Conservation (phyloP, 2,329 filamentous ascomycete genomes). For the Dendrostoma leiphaemia region DNA sequence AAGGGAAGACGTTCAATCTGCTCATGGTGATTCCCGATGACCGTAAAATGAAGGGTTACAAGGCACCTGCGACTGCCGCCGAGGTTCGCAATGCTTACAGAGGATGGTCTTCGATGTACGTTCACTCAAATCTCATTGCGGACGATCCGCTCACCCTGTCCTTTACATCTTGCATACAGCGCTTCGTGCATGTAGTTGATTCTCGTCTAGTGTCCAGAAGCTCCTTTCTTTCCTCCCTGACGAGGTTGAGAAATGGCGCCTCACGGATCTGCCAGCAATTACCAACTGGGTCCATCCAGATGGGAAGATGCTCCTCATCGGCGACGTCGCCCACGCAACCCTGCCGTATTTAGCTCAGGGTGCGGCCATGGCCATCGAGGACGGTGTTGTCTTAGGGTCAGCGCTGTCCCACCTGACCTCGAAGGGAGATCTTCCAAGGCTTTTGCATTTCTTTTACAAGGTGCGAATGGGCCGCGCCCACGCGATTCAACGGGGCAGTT, state of each 20-base stretch:
- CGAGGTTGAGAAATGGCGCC: constrained; percentile 11
- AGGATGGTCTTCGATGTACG: constrained; percentile 13
- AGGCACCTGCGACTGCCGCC: constrained; percentile 7
- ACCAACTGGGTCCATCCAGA: neutral
- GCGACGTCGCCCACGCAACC: constrained; percentile 46
- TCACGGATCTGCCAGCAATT: neutral
- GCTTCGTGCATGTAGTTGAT: neutral
- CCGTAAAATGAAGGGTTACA: constrained; percentile 15
- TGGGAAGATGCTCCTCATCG: constrained; percentile 39
- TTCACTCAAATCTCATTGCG: neutral
- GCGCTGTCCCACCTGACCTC: constrained; percentile 1
- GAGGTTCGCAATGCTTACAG: constrained; percentile 12
- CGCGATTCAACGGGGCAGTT: constrained; percentile 14
- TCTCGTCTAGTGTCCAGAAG: constrained; percentile 1
- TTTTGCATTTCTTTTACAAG: constrained; percentile 15
- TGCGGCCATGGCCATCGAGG: constrained; percentile 25
- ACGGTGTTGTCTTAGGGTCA: constrained; percentile 22
- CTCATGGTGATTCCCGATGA: constrained; percentile 18
- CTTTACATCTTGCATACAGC: too few relatives aligned
- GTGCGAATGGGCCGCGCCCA: constrained; percentile 12
- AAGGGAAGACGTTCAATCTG: constrained; percentile 15
- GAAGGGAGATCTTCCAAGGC: neutral
- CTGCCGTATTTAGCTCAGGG: constrained; percentile 25
- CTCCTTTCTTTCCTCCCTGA: constrained; percentile 1
- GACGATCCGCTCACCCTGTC: too few relatives aligned